Base-by-base conservation (phyloP, 176 grass and related monocot species). In the Triticum monococcum region DNA sequence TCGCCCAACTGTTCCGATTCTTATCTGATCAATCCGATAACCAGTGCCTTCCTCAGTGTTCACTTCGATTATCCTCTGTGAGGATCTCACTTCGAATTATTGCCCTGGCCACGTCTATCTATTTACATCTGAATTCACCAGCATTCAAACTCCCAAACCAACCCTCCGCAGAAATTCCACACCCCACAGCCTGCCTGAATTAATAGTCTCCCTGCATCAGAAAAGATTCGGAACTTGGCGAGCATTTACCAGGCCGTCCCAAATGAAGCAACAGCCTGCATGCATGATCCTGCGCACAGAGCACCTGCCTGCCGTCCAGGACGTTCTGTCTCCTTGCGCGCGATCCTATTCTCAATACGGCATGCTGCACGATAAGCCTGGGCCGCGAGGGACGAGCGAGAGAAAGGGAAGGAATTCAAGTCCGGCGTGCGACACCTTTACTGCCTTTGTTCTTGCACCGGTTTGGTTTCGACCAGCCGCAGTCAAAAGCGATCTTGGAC, bases 401-500 rank as follows among this genome's bases (percentile, higher is more conserved):
- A 64, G 32, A 23, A 45, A 35, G 35, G 35, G 40, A 22, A n/a
- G 26, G 14, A 35, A 40, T 73, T 11, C 46, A 67, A 68, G 23
- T 24, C 36, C n/a, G 30, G 68, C 67, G 60, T 4, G n/a, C 40
- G 33, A 22, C 22, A 43, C 36, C 68, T 80, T 75, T 68, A 30
- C 79, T 43, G 59, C n/a, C 35, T 48, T 67, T 37, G 33, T 67
- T 30, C 56, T 38, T 23, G 68, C 59, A 60, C 60, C 68, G 56
- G 30, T 87, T 67, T 87, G 45, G 68, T 68, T 24, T 67, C 59
- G 79, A 64, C 65, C 89, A 75, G 56, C 45, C 60, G 28, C 75
- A 68, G 75, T 91, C 60, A 75, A 80, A 57, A 87, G 75, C 26
- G 59, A 45, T 37, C 82, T 79, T 84, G 87, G 66, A 84, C 87